Evolutionary conservation across 768 basidiomycete genomes (phyloP).

Genomic region (Infundibulicybe gibba): DNA sequence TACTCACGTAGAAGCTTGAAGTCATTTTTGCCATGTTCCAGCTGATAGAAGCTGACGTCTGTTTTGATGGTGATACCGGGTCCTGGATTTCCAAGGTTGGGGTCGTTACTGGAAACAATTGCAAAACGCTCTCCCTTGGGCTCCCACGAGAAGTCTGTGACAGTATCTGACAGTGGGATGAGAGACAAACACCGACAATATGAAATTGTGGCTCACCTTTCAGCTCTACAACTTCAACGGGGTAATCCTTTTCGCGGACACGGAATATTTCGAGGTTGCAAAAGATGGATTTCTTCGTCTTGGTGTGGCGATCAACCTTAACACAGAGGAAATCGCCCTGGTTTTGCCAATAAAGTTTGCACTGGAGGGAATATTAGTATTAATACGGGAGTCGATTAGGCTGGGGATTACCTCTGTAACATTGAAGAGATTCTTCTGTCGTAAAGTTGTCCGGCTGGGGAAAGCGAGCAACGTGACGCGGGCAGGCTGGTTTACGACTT

Average conservation of each 20-base stretch:
- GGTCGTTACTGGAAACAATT: slow-evolving; percentile 91
- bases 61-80: slow-evolving; percentile 96
- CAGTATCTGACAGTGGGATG: slow-evolving; percentile 59
- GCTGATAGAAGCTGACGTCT: slow-evolving; percentile 93
- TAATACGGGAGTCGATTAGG: slow-evolving; percentile 2
- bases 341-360: slow-evolving; percentile 98
- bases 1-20: slow-evolving; percentile 82
- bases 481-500: slow-evolving; percentile 94
- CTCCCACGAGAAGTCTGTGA: slow-evolving; percentile 97
- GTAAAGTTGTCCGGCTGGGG: slow-evolving; percentile 77
- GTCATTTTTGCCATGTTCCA: slow-evolving; percentile 90
- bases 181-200: slow-evolving; percentile 8
- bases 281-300: slow-evolving; percentile 97
- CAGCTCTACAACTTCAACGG: slow-evolving; percentile 95
- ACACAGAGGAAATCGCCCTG: slow-evolving; percentile 98
- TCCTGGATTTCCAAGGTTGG: slow-evolving; percentile 86
- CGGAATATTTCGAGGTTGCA: slow-evolving; percentile 98
- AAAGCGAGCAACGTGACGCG: slow-evolving; percentile 91
- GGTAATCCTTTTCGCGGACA: slow-evolving; percentile 94
- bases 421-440: slow-evolving; percentile 97
- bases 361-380: slow-evolving; percentile 43
- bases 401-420: slow-evolving; percentile 74
- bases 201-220: slow-evolving; percentile 58
- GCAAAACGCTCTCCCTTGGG: slow-evolving; percentile 97
- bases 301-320: slow-evolving; percentile 97